phyloP scores from a whole-genome alignment of 495 filamentous ascomycete species.

The Cudoniella acicularis region DNA sequence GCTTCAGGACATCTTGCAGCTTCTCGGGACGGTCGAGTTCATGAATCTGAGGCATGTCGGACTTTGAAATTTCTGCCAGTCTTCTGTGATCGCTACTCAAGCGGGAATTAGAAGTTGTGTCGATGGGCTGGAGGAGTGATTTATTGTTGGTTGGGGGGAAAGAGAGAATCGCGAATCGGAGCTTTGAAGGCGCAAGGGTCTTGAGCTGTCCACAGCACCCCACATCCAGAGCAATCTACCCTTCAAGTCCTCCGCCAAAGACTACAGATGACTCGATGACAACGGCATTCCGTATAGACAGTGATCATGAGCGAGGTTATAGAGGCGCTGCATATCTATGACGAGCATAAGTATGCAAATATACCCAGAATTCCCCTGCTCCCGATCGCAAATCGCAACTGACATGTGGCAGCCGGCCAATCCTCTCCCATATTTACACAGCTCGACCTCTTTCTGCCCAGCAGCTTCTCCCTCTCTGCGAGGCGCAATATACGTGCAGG shows the following conservation, averaged over 20 bases:
- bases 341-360: conserved; percentile 91
- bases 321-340: conserved; percentile 94
- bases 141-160: background rate
- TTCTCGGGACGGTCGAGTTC: conserved; percentile 14
- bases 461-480: conserved; percentile 79
- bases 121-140: too few species aligned
- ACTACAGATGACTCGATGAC: conserved; percentile 23
- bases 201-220: conserved; percentile 5
- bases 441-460: conserved; percentile 73
- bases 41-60: conserved; percentile 5
- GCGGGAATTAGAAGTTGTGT: too few species aligned
- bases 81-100: too few species aligned
- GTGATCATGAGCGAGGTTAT: conserved; percentile 74
- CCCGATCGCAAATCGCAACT: background rate
- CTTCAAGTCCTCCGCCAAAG: background rate
- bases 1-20: conserved; percentile 14
- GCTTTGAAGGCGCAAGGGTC: conserved; percentile 6
- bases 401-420: conserved; percentile 28
- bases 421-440: conserved; percentile 56
- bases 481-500: too few species aligned
- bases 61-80: background rate
- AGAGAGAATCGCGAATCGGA: background rate
- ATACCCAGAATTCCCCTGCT: too few species aligned
- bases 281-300: too few species aligned
- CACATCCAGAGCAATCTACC: conserved; percentile 14